phyloP scores from a whole-genome alignment of 129 eudicot genomes.

The Tagetes erecta region DNA sequence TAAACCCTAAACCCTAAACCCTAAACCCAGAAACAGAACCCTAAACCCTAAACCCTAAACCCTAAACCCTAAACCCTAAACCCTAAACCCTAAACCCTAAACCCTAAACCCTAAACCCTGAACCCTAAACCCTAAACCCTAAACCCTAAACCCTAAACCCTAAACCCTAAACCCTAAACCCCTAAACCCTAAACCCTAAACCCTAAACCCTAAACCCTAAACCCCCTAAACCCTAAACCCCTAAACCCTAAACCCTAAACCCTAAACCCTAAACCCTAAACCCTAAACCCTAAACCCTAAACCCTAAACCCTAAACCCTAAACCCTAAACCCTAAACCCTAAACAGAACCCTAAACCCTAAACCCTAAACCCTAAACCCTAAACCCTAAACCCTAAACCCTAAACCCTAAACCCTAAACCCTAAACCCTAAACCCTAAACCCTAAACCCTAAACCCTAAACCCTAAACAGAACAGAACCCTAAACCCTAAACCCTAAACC shows the following conservation, averaged over 20 bases:
- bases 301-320: conserved; percentile 2
- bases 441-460: neutral
- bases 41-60: neutral
- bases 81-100: neutral
- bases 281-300: no score
- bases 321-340: conserved; percentile 9
- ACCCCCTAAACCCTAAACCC: conserved; percentile 9
- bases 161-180: neutral
- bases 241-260: conserved; percentile 8
- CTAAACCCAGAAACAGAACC: neutral
- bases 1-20: neutral
- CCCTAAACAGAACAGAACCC: no score
- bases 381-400: neutral
- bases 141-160: neutral
- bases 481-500: neutral
- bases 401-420: conserved; percentile 9
- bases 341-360: neutral
- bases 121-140: conserved; percentile 6
- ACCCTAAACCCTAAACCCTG: no score
- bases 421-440: neutral
- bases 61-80: neutral
- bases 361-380: no score
- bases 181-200: neutral
- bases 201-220: neutral
- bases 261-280: conserved; percentile 9